Conservation (phyloP, 2,329 filamentous ascomycete genomes). For the Xylaria sp. region DNA sequence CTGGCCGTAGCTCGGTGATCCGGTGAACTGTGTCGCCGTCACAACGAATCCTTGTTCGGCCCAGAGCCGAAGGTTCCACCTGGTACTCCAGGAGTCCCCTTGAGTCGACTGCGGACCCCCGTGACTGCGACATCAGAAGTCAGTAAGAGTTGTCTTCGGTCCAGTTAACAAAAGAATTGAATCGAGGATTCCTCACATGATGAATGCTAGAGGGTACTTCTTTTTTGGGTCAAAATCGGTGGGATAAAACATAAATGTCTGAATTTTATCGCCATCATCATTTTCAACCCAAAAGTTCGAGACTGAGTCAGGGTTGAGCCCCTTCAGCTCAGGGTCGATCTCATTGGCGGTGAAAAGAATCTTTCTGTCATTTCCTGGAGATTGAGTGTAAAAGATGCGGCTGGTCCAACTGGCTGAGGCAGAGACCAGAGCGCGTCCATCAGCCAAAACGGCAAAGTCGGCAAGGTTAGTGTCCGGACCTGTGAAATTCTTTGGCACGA, state of each 20-base stretch:
- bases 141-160: background rate
- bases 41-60: conserved; percentile 34
- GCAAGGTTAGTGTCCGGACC: conserved; percentile 30
- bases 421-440: conserved; percentile 28
- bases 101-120: conserved; percentile 32
- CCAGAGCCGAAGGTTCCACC: conserved; percentile 36
- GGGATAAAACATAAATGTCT: conserved; percentile 33
- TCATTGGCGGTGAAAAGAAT: conserved; percentile 32
- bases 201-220: conserved; percentile 32
- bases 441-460: conserved; percentile 30
- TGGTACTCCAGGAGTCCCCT: conserved; percentile 28
- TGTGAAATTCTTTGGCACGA: conserved; percentile 33
- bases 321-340: conserved; percentile 30
- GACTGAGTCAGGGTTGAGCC: conserved; percentile 26
- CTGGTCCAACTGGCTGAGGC: conserved; percentile 34
- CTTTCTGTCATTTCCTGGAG: conserved; percentile 22
- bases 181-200: conserved; percentile 18
- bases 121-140: conserved; percentile 13
- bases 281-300: conserved; percentile 35
- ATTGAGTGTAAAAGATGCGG: conserved; percentile 33
- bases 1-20: conserved; percentile 31
- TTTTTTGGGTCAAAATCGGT: conserved; percentile 27
- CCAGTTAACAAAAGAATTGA: background rate
- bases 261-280: conserved; percentile 30
- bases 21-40: conserved; percentile 30